Evolutionary conservation across 2,329 filamentous ascomycete genomes (phyloP).

Genomic region (Bipolaris gigantea): DNA sequence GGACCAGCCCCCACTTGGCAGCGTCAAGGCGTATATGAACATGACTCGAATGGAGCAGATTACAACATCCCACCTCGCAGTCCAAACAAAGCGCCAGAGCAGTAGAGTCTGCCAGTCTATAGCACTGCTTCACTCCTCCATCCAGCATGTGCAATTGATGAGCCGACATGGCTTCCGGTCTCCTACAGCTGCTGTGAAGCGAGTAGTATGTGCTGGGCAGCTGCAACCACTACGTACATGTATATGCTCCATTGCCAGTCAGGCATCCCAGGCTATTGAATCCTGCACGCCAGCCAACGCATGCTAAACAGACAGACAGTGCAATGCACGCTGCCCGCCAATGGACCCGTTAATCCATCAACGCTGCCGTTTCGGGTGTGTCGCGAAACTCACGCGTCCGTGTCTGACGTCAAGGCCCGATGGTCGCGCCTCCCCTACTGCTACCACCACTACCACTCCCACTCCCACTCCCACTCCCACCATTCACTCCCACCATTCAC

Average conservation of each 20-base stretch:
- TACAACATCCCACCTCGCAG: too few relatives aligned
- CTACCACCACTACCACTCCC: not conserved
- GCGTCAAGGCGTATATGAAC: too few relatives aligned
- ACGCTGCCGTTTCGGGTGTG: not conserved
- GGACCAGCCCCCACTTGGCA: too few relatives aligned
- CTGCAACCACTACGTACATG: not conserved
- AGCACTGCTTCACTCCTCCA: not conserved
- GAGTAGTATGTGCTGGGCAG: not conserved
- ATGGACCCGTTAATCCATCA: not conserved
- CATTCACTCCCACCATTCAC: not conserved
- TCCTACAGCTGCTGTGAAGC: not conserved
- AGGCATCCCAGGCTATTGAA: not conserved
- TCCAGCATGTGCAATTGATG: not conserved
- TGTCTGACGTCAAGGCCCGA: slow-evolving; percentile 21
- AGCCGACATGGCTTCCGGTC: not conserved
- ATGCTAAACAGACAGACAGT: too few relatives aligned
- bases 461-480: not conserved
- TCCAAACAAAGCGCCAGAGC: too few relatives aligned
- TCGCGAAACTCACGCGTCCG: slow-evolving; percentile 5
- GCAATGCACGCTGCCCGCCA: too few relatives aligned
- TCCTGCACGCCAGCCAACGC: too few relatives aligned
- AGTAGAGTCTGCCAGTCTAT: not conserved
- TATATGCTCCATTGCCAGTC: not conserved
- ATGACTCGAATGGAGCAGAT: too few relatives aligned
- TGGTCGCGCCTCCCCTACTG: slow-evolving; percentile 10